Evolutionary conservation across 495 filamentous ascomycete genomes (phyloP), one percentile per base, ranked within the genome.

Genomic region (Pyronema omphalodes): DNA sequence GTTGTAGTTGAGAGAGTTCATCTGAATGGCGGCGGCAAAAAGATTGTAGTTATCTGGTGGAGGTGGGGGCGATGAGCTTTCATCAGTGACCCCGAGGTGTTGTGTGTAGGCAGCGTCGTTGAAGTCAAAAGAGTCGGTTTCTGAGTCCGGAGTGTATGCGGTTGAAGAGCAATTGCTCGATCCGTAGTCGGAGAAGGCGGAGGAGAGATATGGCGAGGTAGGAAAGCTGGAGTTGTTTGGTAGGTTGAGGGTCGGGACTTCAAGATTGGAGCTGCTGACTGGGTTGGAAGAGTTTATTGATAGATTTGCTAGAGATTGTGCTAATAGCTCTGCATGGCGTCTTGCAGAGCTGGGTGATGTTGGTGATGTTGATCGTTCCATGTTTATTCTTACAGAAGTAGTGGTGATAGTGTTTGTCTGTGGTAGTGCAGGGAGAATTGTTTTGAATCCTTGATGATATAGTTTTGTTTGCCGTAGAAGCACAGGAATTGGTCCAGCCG

Each of bases 131-230:
- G 62, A 62, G 44, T 65, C 61, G n/a, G 58, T 62, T 9, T 55
- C 51, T 52, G 58, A 53, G 18, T 56, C 62, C 9, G 62, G 62
- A 7, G 62, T 61, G 43, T 65, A 65, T 45, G 57, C 40, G 15
- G 41, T 23, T 11, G 58, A 55, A 15, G 62, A 65, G 37, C 58
- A 60, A 4, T 60, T 56, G 48, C 62, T 65, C 34, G 62, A 65
- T 12, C 62, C 62, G 14, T 64, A 65, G 45, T 65, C 62, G 9
- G 62, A 65, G 39, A 65, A 65, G 23, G 53, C 62, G 19, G 62
- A 65, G 14, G 51, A 36, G n/a, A 62, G 62, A 59, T 58, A 64
- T 6, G 61, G 61, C 23, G 59, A 55, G 47, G 23, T 12, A 50
- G 47, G 9, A 11, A 14, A 14, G 15, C 17, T 36, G 48, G 7